A percentile compares a stretch with the other conserved stretches of the same genome.
Evolutionary conservation across 2,329 filamentous ascomycete species (phyloP).

Genomic region (Diaporthe longicolla): DNA sequence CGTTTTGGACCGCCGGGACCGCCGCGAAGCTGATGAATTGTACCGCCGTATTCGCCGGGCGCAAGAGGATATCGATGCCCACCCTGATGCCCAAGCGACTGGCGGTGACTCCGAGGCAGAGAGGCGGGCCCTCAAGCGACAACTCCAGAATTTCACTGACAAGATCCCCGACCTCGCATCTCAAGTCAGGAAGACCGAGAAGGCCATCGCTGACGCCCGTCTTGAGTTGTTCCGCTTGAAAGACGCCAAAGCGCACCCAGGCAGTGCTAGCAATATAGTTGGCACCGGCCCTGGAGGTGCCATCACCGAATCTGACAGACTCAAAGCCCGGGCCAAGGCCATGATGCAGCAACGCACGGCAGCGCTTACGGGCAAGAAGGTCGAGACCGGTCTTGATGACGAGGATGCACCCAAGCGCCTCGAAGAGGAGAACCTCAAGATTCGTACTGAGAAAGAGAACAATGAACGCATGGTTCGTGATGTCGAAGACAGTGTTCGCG

Average conservation of each 20-base stretch:
- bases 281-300: conserved; percentile 92
- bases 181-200: conserved; percentile 90
- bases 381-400: conserved; percentile 78
- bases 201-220: conserved; percentile 90
- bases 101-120: conserved; percentile 90
- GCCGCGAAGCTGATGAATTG: conserved; percentile 92
- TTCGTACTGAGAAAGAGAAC: conserved; percentile 88
- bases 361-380: conserved; percentile 88
- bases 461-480: conserved; percentile 98
- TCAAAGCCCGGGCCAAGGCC: conserved; percentile 94
- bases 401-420: conserved; percentile 85
- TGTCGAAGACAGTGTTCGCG: conserved; percentile 94
- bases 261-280: conserved; percentile 83
- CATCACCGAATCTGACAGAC: conserved; percentile 92
- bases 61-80: conserved; percentile 93
- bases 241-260: conserved; percentile 92
- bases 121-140: conserved; percentile 85
- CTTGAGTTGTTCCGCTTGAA: conserved; percentile 93
- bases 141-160: conserved; percentile 90
- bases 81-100: conserved; percentile 81
- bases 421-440: conserved; percentile 87
- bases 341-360: conserved; percentile 99
- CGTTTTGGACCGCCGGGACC: conserved; percentile 88
- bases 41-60: conserved; percentile 92
- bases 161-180: conserved; percentile 93